A percentile compares a stretch with the other conserved stretches of the same genome.
Evolutionary conservation across 495 filamentous ascomycete genomes (phyloP).

Genomic region (Hypoxylon cercidicola): DNA sequence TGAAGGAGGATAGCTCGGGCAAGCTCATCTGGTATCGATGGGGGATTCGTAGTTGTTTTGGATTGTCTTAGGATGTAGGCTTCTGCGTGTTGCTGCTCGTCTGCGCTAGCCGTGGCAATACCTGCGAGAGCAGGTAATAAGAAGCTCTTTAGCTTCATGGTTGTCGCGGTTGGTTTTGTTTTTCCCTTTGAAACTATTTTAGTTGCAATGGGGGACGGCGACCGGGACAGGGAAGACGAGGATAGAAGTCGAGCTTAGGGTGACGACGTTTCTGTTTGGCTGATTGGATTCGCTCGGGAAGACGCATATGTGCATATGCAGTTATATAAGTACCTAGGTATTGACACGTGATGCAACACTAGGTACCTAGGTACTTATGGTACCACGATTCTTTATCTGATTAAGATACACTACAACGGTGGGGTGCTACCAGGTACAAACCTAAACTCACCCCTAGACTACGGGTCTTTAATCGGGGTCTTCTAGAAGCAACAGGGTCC

Average conservation of each 20-base stretch:
- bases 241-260: not conserved
- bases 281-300: not conserved
- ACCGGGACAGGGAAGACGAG: constrained; percentile 6
- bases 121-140: constrained; percentile 50
- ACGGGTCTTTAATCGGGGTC: not conserved
- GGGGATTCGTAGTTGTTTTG: constrained; percentile 39
- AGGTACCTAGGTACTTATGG: too few species aligned
- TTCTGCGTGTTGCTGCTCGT: constrained; percentile 39
- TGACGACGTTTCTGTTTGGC: not conserved
- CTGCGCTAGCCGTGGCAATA: constrained; percentile 43
- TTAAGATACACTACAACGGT: too few species aligned
- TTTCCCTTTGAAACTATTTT: constrained; percentile 19
- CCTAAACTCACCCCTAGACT: too few species aligned
- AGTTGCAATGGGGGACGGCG: constrained; percentile 11
- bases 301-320: too few species aligned
- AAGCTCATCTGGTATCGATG: constrained; percentile 51
- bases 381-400: too few species aligned
- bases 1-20: constrained; percentile 53
- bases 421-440: too few species aligned
- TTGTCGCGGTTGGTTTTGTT: constrained; percentile 6
- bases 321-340: too few species aligned
- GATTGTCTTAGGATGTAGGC: constrained; percentile 42
- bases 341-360: too few species aligned
- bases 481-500: constrained; percentile 35
- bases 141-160: constrained; percentile 50